Evolutionary conservation across 768 basidiomycete genomes (phyloP).

Genomic region (Hydnum rufescens): DNA sequence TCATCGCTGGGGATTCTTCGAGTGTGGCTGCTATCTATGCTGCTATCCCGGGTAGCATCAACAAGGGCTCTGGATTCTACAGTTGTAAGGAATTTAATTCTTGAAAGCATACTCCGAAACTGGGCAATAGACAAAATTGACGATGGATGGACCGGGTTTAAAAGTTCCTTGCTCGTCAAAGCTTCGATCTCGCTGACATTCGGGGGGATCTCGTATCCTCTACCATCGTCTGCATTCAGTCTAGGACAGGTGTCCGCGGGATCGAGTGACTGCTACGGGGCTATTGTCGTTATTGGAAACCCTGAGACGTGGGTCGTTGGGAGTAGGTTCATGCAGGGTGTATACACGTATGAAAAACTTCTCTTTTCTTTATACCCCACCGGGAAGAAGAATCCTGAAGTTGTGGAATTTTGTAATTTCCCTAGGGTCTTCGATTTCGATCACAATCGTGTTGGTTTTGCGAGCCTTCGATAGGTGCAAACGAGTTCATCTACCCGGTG

Average conservation of each 20-base stretch:
- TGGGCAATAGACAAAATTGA: not conserved
- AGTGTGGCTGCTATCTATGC: conserved; percentile 14
- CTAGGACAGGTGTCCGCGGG: conserved; percentile 13
- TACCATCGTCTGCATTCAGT: conserved; percentile 14
- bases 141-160: too few species aligned
- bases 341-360: not conserved
- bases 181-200: conserved; percentile 1
- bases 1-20: conserved; percentile 13
- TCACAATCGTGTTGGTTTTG: not conserved
- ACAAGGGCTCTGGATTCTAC: conserved; percentile 9
- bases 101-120: not conserved
- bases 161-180: conserved; percentile 4
- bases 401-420: too few species aligned
- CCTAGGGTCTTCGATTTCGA: not conserved
- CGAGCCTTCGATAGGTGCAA: too few species aligned
- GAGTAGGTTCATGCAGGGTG: conserved; percentile 5
- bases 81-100: not conserved
- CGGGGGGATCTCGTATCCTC: conserved; percentile 11
- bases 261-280: conserved; percentile 6
- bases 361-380: too few species aligned
- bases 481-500: too few species aligned
- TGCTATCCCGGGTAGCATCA: conserved; percentile 14
- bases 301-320: conserved; percentile 3
- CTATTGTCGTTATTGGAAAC: conserved; percentile 6
- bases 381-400: too few species aligned